Evolutionary conservation across 2,329 filamentous ascomycete species (phyloP), one percentile per base, ranked within the genome.

Genomic region (Xenoacremonium recifei): DNA sequence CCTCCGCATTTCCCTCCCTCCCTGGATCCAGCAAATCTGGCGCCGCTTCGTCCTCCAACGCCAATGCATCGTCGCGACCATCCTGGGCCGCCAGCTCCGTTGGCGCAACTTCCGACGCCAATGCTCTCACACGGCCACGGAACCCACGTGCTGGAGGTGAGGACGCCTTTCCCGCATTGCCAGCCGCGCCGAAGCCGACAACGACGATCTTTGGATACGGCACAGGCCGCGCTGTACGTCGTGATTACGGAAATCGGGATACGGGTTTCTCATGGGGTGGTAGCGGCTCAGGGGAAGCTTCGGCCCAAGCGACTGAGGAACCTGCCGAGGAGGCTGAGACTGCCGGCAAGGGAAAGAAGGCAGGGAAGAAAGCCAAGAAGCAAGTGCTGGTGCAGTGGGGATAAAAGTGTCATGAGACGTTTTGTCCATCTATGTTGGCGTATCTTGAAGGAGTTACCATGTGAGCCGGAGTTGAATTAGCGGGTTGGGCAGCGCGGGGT

Each of bases 161-260:
- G 33, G 85, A 91, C 48, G 81, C 83, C 0, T 96, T 96, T 66
- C 92, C 91, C 0, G 84, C 89, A 2, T 75, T 96, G 1, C 91
- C 91, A 0, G 75, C 82, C 0, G 90, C 89, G 2, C 77, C 87
- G 1, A 96, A 84, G 57, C 77, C 79, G 3, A 70, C 71, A 31
- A 81, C 77, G 2, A 80, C 77, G 1, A 80, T 84, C 33, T 82
- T 82, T 40, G 79, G 79, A 3, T 82, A 83, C 52, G 80, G 80
- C 2, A 63, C 68, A 4, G 68, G 79, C 4, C 62, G 67, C 4
- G 63, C 71, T 21, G 79, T 84, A 13, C 69, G 77, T 35, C 64
- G 80, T 31, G 79, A 83, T 53, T 65, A 72, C 29, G 73, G 71
- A 7, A 54, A 58, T 5, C 64, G 68, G 23, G 68, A 73, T 13